Conservation (phyloP, 2,329 filamentous ascomycete species). For the Botrytis squamosa region DNA sequence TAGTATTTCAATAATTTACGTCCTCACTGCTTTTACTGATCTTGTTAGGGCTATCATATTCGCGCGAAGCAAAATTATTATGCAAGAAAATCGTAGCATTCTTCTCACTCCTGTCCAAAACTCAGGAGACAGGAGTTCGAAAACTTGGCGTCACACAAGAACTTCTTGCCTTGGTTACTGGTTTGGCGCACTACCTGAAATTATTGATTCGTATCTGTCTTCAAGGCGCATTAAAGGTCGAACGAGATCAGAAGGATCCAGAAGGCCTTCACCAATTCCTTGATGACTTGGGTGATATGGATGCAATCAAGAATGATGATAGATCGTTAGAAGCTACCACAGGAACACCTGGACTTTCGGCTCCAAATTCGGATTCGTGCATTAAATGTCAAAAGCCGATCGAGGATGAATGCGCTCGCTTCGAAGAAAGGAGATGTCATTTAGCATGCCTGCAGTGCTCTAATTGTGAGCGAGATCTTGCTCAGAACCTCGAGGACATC, state of each 20-base stretch:
- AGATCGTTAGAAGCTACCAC: constrained; percentile 63
- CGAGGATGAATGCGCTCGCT: constrained; percentile 85
- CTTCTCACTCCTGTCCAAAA: constrained; percentile 91
- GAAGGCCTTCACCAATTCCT: constrained; percentile 81
- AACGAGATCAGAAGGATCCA: constrained; percentile 74
- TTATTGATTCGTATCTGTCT: constrained; percentile 95
- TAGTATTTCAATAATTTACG: constrained; percentile 37
- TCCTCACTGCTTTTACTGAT: constrained; percentile 20
- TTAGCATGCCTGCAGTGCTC: constrained; percentile 69
- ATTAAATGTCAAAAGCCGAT: constrained; percentile 79
- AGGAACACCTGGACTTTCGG: constrained; percentile 65
- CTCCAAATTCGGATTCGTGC: constrained; percentile 82
- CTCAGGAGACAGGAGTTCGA: constrained; percentile 83
- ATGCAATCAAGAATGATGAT: constrained; percentile 71
- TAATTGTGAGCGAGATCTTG: constrained; percentile 73
- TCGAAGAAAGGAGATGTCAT: constrained; percentile 79
- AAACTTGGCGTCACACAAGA: constrained; percentile 97
- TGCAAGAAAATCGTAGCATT: constrained; percentile 99
- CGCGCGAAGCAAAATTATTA: constrained; percentile 94
- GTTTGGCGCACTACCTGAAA: constrained; percentile 94
- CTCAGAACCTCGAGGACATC: constrained; percentile 65
- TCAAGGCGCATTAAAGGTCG: constrained; percentile 86
- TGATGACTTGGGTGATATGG: constrained; percentile 79
- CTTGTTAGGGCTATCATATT: constrained; percentile 74
- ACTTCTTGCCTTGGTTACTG: constrained; percentile 93